These are phyloP conservation scores for Euphorbia lathyris DNA, from an alignment of 345 rosid species.

Conservation along the genomic window DNA sequence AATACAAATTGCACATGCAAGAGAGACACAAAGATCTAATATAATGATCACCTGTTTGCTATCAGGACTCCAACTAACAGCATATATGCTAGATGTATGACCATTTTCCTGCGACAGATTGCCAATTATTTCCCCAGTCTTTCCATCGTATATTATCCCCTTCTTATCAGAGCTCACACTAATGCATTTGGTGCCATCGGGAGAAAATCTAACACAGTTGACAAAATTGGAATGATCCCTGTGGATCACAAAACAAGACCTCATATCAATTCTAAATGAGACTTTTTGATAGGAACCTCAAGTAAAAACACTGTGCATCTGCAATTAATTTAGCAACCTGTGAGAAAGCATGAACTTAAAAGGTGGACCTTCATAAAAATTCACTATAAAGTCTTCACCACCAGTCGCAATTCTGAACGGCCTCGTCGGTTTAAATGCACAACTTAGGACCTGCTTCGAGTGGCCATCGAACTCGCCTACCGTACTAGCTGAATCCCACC, in stretches of 20 bases:
- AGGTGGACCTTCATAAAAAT: slow-evolving; percentile 95
- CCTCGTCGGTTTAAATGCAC: slow-evolving; percentile 83
- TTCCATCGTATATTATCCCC: slow-evolving; percentile 77
- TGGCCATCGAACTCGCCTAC: slow-evolving; percentile 97
- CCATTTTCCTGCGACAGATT: slow-evolving; percentile 65
- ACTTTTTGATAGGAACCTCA: not conserved
- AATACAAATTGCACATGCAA: not conserved
- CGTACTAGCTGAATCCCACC: slow-evolving; percentile 95
- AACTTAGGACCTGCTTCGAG: slow-evolving; percentile 80
- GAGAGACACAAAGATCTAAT: not conserved
- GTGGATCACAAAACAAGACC: slow-evolving; percentile 26
- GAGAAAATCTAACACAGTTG: slow-evolving; percentile 87
- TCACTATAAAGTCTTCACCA: slow-evolving; percentile 89
- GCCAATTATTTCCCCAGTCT: slow-evolving; percentile 72
- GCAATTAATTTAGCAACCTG: slow-evolving; percentile 39
- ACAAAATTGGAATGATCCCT: slow-evolving; percentile 95
- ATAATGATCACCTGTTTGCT: slow-evolving; percentile 61
- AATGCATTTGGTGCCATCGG: slow-evolving; percentile 88
- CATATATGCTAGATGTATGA: slow-evolving; percentile 84
- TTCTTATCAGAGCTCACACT: slow-evolving; percentile 91
- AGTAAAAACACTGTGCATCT: not conserved
- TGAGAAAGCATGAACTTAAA: slow-evolving; percentile 82
- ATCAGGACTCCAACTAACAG: slow-evolving; percentile 91
- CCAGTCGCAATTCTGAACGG: slow-evolving; percentile 86
- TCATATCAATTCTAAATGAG: slow-evolving; percentile 13